Evolutionary conservation across 2,329 filamentous ascomycete genomes (phyloP).

Genomic region (Eurotiales sp.): DNA sequence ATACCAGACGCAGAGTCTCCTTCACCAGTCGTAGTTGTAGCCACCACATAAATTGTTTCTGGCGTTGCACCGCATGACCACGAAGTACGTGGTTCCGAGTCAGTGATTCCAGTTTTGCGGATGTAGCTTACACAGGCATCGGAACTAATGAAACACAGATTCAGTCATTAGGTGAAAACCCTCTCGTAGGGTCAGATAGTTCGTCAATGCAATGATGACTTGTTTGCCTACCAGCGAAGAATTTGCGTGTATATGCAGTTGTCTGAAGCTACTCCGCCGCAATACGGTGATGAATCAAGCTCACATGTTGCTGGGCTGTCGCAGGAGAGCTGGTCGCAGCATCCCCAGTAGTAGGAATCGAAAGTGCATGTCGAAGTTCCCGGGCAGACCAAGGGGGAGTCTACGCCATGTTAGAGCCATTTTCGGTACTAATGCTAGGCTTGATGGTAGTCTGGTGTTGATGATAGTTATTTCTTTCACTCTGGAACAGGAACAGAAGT

Average conservation of each 20-base stretch:
- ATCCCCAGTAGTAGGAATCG: slow-evolving; percentile 6
- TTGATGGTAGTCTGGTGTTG: background rate
- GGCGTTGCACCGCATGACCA: slow-evolving; percentile 5
- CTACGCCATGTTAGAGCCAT: background rate
- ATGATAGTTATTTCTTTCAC: too few relatives aligned
- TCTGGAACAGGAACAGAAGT: too few relatives aligned
- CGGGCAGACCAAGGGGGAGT: slow-evolving; percentile 5
- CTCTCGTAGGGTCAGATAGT: too few relatives aligned
- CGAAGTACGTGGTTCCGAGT: background rate
- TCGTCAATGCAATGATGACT: too few relatives aligned
- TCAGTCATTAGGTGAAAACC: background rate
- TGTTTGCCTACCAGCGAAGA: background rate
- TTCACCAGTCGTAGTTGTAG: background rate
- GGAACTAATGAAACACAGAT: background rate
- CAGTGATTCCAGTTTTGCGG: background rate
- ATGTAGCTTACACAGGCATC: slow-evolving; percentile 5
- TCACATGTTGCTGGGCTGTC: slow-evolving; percentile 1
- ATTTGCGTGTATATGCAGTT: slow-evolving; percentile 6
- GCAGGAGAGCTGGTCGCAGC: slow-evolving; percentile 1
- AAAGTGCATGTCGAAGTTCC: slow-evolving; percentile 3
- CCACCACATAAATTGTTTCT: background rate
- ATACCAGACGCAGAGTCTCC: background rate
- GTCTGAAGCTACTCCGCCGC: background rate
- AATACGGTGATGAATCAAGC: slow-evolving; percentile 2
- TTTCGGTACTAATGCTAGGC: too few relatives aligned